A percentile compares a stretch with the other conserved stretches of the same genome.
Evolutionary conservation across 176 grass and related monocot species (phyloP).

Genomic region (Hyparrhenia diplandra): DNA sequence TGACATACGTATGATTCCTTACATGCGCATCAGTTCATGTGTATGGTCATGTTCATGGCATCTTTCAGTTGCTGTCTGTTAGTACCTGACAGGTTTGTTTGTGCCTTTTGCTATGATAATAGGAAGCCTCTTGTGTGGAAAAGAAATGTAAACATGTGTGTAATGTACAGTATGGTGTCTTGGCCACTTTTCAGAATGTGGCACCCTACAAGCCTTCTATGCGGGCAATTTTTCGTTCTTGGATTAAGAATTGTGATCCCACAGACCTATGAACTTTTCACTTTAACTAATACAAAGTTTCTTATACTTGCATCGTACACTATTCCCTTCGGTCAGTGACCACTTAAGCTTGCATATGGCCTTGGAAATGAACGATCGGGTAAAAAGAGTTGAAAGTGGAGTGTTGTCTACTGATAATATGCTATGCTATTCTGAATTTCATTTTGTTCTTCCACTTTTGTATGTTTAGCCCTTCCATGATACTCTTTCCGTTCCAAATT

Average conservation of each 20-base stretch:
- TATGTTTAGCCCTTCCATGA: neutral
- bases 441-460: neutral
- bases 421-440: neutral
- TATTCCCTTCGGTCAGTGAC: neutral
- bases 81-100: neutral
- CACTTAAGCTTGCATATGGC: neutral
- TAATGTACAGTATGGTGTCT: neutral
- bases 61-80: neutral
- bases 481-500: neutral
- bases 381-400: neutral
- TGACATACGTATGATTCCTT: conserved; percentile 2
- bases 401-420: conserved; percentile 9
- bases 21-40: neutral
- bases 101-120: neutral
- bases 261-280: neutral
- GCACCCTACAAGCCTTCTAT: neutral
- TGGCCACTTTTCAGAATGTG: neutral
- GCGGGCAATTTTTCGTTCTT: neutral
- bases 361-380: neutral
- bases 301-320: neutral
- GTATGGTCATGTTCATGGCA: neutral
- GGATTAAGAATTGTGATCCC: neutral
- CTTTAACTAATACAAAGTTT: neutral
- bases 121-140: neutral
- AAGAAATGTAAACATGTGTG: conserved; percentile 5